Base-by-base conservation (phyloP, 2,329 filamentous ascomycete species). In the Mollisiaceae sp. region DNA sequence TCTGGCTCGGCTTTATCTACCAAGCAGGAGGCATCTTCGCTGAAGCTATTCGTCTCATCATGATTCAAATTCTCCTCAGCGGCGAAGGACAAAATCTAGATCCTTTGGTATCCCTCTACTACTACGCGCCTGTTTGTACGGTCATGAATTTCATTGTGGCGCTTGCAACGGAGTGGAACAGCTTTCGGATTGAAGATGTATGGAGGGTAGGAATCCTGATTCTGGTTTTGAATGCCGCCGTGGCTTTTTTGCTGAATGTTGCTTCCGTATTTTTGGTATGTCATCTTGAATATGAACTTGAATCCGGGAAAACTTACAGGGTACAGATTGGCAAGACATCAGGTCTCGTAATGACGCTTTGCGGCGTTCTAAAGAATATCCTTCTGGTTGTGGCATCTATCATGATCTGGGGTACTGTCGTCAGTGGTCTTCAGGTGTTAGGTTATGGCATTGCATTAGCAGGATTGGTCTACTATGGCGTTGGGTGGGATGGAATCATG, bases 61-160 rank as follows among this genome's bases (percentile, higher is more conserved):
- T 94, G 88, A 90, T 94, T 55, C 89, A 94, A 82, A 89, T 89
- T 64, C 85, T 94, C 50, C 86, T 94, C 71, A 92, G 88, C 82
- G 63, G 59, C 14, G 62, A 67, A 62, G 91, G 94, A 79, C 93
- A 90, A 85, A 94, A 93, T 85, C 94, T 94, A 91, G 91, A 94
- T 77, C 91, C 91, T 8, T 82, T 94, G n/a, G 91, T 94, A 64
- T 94, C 91, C 32, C 86, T 94, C 20, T 94, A 94, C 85, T 94
- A 94, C 83, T 94, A 93, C 73, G 91, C 92, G 9, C 91, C 91
- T 4, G 87, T 92, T 59, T 94, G 91, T 79, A 91, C 91, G 45
- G 81, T 86, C 75, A 92, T 94, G 86, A 94, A 94, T 81, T 86
- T 88, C 72, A 75, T 87, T 15, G 86, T 92, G 57, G 89, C 90